These are phyloP conservation scores for Dactylellina haptotyla DNA, from an alignment of 2,329 filamentous ascomycete genomes.

Conservation along the genomic window DNA sequence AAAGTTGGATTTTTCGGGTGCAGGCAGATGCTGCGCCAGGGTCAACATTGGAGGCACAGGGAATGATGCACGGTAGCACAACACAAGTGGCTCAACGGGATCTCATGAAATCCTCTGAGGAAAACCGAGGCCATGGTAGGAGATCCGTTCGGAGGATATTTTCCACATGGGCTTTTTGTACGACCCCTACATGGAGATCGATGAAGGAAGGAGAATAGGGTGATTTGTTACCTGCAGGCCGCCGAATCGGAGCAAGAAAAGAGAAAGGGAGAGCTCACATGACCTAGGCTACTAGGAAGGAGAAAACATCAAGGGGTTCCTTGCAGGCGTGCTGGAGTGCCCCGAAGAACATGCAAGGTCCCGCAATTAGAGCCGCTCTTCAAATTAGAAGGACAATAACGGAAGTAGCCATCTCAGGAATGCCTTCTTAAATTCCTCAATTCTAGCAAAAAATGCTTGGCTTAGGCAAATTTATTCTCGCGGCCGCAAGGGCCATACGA, in stretches of 20 bases:
- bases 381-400: not conserved
- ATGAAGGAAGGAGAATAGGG: not conserved
- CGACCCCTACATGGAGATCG: constrained; percentile 18
- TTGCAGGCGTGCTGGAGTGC: not conserved
- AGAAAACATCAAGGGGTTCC: not conserved
- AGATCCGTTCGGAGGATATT: not conserved
- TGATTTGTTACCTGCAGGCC: constrained; percentile 25
- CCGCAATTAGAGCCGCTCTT: not conserved
- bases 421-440: too few relatives aligned
- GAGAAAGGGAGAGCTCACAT: not conserved
- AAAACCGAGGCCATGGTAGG: not conserved
- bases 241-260: constrained; percentile 37
- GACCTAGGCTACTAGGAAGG: not conserved
- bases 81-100: not conserved
- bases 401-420: not conserved
- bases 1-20: not conserved
- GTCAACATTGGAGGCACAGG: not conserved
- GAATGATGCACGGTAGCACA: not conserved
- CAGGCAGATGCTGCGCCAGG: not conserved
- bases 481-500: too few relatives aligned
- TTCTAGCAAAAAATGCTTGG: too few relatives aligned
- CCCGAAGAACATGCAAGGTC: constrained; percentile 24
- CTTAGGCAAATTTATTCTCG: too few relatives aligned
- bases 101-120: not conserved
- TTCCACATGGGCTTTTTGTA: constrained; percentile 24